Evolutionary conservation across 495 filamentous ascomycete species (phyloP), one percentile per base, ranked within the genome.

Genomic region (Aspergillus homomorphus): DNA sequence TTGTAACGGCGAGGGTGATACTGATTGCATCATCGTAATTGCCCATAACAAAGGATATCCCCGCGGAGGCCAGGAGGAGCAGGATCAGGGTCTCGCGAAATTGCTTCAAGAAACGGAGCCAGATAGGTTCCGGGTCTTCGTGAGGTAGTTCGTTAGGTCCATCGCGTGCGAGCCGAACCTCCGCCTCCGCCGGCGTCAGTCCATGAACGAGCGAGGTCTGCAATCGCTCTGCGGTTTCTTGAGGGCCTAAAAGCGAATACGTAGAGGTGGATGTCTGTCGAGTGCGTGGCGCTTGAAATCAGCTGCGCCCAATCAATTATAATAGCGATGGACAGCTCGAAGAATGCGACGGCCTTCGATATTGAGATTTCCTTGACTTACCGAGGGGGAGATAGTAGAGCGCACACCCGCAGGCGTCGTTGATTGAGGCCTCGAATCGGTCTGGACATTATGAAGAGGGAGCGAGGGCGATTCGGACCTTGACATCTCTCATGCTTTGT

Each of bases 11-110:
- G 30, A 96, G 82, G 1, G 93, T 78, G 65, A 99, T 99, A 72
- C 92, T 97, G 64, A 98, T 76, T 5, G 95, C 95, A 77, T 99
- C 94, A 62, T 97, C 92, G 74, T 87, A 85, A 67, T 99, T 98
- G 24, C 94, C 92, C 81, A 99, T 91, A 50, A 97, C 65, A 48
- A 96, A 87, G 0, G 92, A 96, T 43, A 96, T 85, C 6, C 82
- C 89, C 0, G 94, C 92, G n/a, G 93, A 96, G 7, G 80, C 87
- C 5, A 99, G 84, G 14, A 99, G 82, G n/a, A 99, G 84, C 12
- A 98, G 72, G 41, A 99, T 87, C 33, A 96, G 84, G 1, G 86
- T 85, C 68, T 99, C 94, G 63, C 91, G 87, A 74, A 99, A 99
- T 68, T 99, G 94, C 73, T 95, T 92, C 62, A 96, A 71, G 65